These are phyloP conservation scores for Tricholomella constricta DNA, from an alignment of 768 basidiomycete species.

Conservation along the genomic window DNA sequence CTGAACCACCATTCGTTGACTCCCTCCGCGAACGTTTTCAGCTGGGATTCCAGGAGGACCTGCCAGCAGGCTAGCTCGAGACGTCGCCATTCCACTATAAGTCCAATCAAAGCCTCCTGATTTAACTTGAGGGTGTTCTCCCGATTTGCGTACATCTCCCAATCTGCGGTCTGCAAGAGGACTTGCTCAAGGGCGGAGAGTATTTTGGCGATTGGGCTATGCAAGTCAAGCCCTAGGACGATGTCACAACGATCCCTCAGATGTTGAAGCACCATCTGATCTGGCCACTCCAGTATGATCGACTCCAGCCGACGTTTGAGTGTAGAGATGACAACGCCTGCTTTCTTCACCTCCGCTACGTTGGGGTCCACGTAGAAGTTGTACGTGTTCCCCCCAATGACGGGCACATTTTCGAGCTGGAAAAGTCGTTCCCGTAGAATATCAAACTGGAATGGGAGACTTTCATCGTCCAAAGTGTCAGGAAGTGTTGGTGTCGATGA, in stretches of 20 bases:
- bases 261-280: constrained; percentile 95
- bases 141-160: constrained; percentile 96
- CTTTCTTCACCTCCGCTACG: constrained; percentile 67
- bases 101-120: constrained; percentile 62
- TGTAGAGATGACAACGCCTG: constrained; percentile 46
- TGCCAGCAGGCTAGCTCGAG: constrained; percentile 91
- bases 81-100: constrained; percentile 90
- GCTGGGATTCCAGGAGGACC: constrained; percentile 72
- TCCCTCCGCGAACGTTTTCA: constrained; percentile 50
- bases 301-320: constrained; percentile 54
- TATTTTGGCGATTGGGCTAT: constrained; percentile 78
- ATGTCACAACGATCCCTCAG: constrained; percentile 69
- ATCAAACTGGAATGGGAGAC: constrained; percentile 52
- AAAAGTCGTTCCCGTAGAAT: constrained; percentile 46
- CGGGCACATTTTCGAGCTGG: constrained; percentile 27
- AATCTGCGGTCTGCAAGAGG: constrained; percentile 86
- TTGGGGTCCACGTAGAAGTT: constrained; percentile 88
- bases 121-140: constrained; percentile 75
- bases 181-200: constrained; percentile 85
- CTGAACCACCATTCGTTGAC: constrained; percentile 84
- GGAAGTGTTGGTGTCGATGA: constrained; percentile 31
- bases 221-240: constrained; percentile 60
- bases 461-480: constrained; percentile 50
- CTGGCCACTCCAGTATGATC: constrained; percentile 86
- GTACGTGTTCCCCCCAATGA: constrained; percentile 33